Percentiles rank a stretch among this genome's conserved stretches.
phyloP scores from a whole-genome alignment of 768 basidiomycete species.

The Collybiopsis luxurians region DNA sequence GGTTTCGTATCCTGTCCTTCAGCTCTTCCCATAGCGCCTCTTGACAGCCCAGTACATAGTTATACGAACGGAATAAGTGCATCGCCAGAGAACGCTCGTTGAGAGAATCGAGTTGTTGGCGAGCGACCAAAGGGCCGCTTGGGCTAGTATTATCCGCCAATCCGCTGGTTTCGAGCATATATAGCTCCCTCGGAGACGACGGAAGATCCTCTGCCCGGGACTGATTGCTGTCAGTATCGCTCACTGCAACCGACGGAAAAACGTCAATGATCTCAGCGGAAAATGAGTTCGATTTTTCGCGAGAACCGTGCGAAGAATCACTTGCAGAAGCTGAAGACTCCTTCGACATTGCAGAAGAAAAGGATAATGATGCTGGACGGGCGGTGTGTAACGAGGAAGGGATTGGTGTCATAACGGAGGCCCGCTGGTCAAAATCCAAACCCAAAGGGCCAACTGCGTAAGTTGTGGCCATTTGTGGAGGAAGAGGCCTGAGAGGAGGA shows the following conservation, averaged over 20 bases:
- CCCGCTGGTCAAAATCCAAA: constrained; percentile 31
- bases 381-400: constrained; percentile 25
- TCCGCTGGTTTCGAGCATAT: constrained; percentile 42
- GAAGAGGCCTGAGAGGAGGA: constrained; percentile 57
- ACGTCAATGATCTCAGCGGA: neutral
- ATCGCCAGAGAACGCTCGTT: constrained; percentile 65
- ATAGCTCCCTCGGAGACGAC: constrained; percentile 30
- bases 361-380: constrained; percentile 48
- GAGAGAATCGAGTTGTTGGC: constrained; percentile 42
- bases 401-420: constrained; percentile 35
- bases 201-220: constrained; percentile 14
- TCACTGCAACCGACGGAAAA: neutral
- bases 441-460: constrained; percentile 33
- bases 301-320: constrained; percentile 11
- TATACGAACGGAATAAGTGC: constrained; percentile 67
- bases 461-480: constrained; percentile 39
- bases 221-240: constrained; percentile 11
- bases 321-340: constrained; percentile 19
- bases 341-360: constrained; percentile 47
- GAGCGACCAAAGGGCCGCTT: constrained; percentile 33
- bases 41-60: constrained; percentile 59
- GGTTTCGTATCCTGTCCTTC: constrained; percentile 57
- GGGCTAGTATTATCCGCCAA: constrained; percentile 39
- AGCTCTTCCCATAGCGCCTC: constrained; percentile 81
- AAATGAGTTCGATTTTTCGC: constrained; percentile 9